These are phyloP conservation scores for Boletus patriciae DNA, from an alignment of 768 basidiomycete genomes.

Conservation along the genomic window DNA sequence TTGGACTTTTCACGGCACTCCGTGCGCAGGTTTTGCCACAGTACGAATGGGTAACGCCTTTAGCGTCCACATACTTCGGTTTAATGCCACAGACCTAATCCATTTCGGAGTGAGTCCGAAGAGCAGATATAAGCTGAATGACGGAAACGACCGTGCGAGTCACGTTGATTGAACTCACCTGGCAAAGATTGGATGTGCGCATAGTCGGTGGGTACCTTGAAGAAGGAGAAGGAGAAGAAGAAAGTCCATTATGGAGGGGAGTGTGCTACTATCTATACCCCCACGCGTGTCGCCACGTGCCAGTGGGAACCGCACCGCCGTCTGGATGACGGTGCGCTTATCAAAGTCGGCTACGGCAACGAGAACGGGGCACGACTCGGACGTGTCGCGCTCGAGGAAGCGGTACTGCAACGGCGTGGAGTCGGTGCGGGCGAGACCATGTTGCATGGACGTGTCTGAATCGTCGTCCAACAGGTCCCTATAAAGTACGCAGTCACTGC, in stretches of 20 bases:
- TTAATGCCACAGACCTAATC: constrained; percentile 56
- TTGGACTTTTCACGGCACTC: constrained; percentile 33
- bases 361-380: constrained; percentile 14
- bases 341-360: constrained; percentile 6
- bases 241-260: constrained; percentile 2
- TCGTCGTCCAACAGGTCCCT: constrained; percentile 4
- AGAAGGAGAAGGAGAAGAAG: neutral
- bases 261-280: constrained; percentile 24
- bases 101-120: constrained; percentile 3
- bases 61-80: constrained; percentile 60
- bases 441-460: constrained; percentile 15
- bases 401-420: constrained; percentile 19
- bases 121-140: constrained; percentile 9
- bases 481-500: constrained; percentile 22
- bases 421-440: constrained; percentile 15
- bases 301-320: constrained; percentile 22
- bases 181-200: constrained; percentile 28
- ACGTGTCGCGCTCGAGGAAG: constrained; percentile 19
- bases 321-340: constrained; percentile 7
- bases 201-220: constrained; percentile 10
- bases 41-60: constrained; percentile 56
- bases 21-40: constrained; percentile 64
- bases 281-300: constrained; percentile 22
- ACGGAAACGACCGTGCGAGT: constrained; percentile 16
- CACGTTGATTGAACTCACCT: constrained; percentile 18